Conservation (phyloP, 2,329 filamentous ascomycete species). For the Ascochyta viciae-villosae region DNA sequence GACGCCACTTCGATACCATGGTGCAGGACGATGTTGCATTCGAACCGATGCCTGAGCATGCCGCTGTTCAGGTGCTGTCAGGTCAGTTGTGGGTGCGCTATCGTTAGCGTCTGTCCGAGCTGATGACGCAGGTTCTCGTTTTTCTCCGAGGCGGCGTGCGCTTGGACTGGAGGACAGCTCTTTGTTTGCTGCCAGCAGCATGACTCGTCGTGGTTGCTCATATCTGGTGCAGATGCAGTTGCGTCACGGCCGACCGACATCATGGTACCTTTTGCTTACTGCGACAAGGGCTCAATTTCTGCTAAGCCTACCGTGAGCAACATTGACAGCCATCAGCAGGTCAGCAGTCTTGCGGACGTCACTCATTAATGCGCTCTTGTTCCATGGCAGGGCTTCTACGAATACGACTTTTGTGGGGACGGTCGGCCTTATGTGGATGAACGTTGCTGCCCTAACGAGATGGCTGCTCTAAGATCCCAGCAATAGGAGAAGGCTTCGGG, state of each 20-base stretch:
- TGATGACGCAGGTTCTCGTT: conserved; percentile 2
- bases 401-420: conserved; percentile 6
- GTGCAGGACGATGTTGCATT: conserved; percentile 15
- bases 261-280: not conserved
- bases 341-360: not conserved
- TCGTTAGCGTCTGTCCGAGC: conserved; percentile 2
- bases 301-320: conserved; percentile 6
- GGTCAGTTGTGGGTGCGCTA: not conserved
- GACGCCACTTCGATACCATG: conserved; percentile 9
- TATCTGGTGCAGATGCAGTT: not conserved
- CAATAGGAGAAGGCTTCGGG: not conserved
- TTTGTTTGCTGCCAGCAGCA: not conserved
- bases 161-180: not conserved
- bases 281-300: conserved; percentile 4
- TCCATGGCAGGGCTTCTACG: not conserved
- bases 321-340: not conserved
- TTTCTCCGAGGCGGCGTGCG: conserved; percentile 5
- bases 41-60: not conserved
- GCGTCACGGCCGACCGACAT: not conserved
- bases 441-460: conserved; percentile 7
- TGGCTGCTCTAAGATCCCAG: not conserved
- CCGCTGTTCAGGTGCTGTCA: conserved; percentile 1
- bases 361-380: not conserved
- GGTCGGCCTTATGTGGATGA: conserved; percentile 7
- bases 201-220: conserved; percentile 9